phyloP scores from a whole-genome alignment of 163 green algal species.

The Scenedesmus sp. region DNA sequence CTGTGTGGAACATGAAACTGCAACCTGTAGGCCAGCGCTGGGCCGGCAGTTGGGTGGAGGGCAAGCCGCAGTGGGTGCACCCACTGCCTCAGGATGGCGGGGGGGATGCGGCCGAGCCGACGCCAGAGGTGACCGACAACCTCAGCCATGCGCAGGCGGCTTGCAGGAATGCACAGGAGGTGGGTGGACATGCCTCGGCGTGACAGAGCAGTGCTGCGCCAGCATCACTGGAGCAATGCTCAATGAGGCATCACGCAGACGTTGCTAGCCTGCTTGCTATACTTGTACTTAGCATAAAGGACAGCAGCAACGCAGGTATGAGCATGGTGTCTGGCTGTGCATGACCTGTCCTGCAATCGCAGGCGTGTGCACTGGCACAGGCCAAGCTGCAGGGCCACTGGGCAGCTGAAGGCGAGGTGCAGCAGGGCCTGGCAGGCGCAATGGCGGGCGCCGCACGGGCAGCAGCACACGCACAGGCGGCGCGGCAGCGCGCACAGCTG shows the following conservation, averaged over 20 bases:
- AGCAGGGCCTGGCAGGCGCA: constrained; percentile 57
- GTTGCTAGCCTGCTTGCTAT: neutral
- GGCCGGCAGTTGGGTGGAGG: constrained; percentile 73
- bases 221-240: too few species aligned
- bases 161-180: constrained; percentile 47
- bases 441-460: constrained; percentile 53
- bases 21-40: constrained; percentile 63
- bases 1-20: neutral
- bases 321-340: too few species aligned
- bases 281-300: too few species aligned
- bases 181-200: neutral
- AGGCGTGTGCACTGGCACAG: constrained; percentile 59
- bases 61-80: constrained; percentile 74
- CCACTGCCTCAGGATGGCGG: constrained; percentile 45
- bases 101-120: neutral
- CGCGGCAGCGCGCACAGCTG: constrained; percentile 58
- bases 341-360: neutral
- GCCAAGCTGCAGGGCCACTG: constrained; percentile 68
- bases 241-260: neutral
- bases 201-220: neutral
- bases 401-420: constrained; percentile 59
- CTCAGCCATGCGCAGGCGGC: constrained; percentile 52
- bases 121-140: constrained; percentile 50
- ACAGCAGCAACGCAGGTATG: neutral
- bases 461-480: constrained; percentile 59